phyloP scores from a whole-genome alignment of 768 basidiomycete genomes.

The Boletales sp. region DNA sequence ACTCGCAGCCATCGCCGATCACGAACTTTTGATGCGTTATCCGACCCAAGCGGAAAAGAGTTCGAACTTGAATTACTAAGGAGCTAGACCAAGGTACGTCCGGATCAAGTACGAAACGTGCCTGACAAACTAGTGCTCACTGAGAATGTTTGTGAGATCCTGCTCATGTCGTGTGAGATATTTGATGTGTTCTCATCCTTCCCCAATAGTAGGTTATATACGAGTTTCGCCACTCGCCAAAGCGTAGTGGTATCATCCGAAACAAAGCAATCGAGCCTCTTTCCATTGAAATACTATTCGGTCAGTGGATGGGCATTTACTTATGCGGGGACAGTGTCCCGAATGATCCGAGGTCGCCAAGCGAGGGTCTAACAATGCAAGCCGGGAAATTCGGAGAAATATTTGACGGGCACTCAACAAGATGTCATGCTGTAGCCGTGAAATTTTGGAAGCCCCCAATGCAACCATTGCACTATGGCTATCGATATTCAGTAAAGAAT shows the following conservation, averaged over 20 bases:
- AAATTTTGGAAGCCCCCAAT: neutral
- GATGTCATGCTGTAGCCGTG: conserved; percentile 5
- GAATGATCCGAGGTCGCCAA: neutral
- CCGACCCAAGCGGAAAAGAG: conserved; percentile 8
- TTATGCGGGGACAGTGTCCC: conserved; percentile 5
- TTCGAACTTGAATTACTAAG: conserved; percentile 25
- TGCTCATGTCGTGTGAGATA: conserved; percentile 22
- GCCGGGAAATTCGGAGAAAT: neutral
- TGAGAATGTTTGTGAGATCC: conserved; percentile 29
- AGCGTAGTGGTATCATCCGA: conserved; percentile 11
- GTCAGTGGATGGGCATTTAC: conserved; percentile 8
- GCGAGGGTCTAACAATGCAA: conserved; percentile 11
- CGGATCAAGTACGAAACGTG: neutral
- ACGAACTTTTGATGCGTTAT: conserved; percentile 17
- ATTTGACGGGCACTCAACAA: neutral
- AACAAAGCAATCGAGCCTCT: conserved; percentile 20
- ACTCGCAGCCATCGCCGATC: neutral
- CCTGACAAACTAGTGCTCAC: conserved; percentile 14
- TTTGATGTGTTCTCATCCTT: neutral
- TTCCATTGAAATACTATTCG: conserved; percentile 8
- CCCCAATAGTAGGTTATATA: conserved; percentile 20
- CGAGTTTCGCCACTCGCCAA: conserved; percentile 22
- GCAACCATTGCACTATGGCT: neutral
- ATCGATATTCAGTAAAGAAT: neutral
- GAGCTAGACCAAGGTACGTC: conserved; percentile 13